Conservation (phyloP, 352 stramenopile species). For the Phytophthora foliorum region DNA sequence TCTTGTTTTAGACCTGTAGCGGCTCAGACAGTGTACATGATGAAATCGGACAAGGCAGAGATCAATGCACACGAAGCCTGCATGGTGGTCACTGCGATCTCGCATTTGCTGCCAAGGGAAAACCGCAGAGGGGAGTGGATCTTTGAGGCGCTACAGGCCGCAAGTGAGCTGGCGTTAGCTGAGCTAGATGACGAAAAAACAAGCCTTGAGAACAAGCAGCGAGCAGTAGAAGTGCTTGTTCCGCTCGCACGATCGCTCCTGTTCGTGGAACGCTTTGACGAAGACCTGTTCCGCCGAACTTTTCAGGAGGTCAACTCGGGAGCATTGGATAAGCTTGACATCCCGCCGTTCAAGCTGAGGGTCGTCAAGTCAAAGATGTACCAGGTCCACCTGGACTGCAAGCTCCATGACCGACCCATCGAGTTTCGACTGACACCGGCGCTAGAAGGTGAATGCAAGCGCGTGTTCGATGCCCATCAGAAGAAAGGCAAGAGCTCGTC, state of each 20-base stretch:
- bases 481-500: conserved; percentile 63
- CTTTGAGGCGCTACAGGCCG: conserved; percentile 47
- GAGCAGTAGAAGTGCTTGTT: conserved; percentile 44
- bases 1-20: conserved; percentile 50
- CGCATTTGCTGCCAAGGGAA: conserved; percentile 62
- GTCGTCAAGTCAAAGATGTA: conserved; percentile 66
- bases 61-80: conserved; percentile 58
- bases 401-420: conserved; percentile 36
- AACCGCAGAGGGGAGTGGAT: conserved; percentile 63
- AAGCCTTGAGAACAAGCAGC: conserved; percentile 30
- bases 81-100: conserved; percentile 56
- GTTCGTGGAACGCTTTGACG: conserved; percentile 66
- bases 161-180: conserved; percentile 47
- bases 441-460: conserved; percentile 49
- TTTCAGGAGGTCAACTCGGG: conserved; percentile 60
- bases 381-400: conserved; percentile 73
- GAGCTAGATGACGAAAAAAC: conserved; percentile 33
- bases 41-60: conserved; percentile 32
- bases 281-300: conserved; percentile 49
- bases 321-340: conserved; percentile 44
- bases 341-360: conserved; percentile 44
- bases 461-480: conserved; percentile 57
- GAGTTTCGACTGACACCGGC: conserved; percentile 47
- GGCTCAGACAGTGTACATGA: conserved; percentile 53
- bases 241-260: conserved; percentile 61